A percentile compares a stretch with the other conserved stretches of the same genome.
Conservation (phyloP, 306 rosid species). For the Glycyrrhiza uralensis region DNA sequence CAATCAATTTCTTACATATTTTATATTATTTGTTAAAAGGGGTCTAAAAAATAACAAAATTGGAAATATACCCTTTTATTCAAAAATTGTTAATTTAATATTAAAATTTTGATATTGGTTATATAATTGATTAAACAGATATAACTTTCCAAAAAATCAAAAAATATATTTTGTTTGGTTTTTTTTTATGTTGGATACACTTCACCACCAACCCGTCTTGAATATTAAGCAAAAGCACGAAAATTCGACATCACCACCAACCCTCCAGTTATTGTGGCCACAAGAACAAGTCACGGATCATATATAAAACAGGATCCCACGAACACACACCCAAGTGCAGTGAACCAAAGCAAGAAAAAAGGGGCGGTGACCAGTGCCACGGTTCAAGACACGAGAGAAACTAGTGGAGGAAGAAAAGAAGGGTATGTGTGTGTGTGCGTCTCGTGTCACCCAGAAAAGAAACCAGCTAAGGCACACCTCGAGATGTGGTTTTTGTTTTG, state of each 20-base stretch:
- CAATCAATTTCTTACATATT: too few species aligned
- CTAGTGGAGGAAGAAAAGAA: conserved; percentile 59
- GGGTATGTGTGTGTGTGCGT: too few species aligned
- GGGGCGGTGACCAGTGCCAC: neutral
- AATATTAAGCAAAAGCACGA: conserved; percentile 31
- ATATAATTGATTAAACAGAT: too few species aligned
- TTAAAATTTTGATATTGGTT: too few species aligned
- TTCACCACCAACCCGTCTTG: conserved; percentile 45
- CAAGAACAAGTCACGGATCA: conserved; percentile 26
- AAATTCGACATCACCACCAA: conserved; percentile 58
- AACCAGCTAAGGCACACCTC: conserved; percentile 31
- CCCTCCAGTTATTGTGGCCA: conserved; percentile 53
- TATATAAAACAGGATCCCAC: too few species aligned
- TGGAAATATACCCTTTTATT: too few species aligned
- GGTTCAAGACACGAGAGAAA: conserved; percentile 37
- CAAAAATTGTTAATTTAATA: too few species aligned
- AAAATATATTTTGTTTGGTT: too few species aligned
- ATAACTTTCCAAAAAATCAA: too few species aligned
- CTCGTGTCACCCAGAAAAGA: conserved; percentile 17
- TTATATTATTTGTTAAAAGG: too few species aligned
- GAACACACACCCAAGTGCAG: conserved; percentile 41
- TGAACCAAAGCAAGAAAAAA: conserved; percentile 26
- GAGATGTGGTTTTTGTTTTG: conserved; percentile 12
- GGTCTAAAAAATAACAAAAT: too few species aligned
- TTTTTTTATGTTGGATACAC: too few species aligned